Percentiles rank a stretch among this genome's conserved stretches.
Evolutionary conservation across 1,284 basidiomycete genomes (phyloP).

Genomic region (Xerocomus minutiporus): DNA sequence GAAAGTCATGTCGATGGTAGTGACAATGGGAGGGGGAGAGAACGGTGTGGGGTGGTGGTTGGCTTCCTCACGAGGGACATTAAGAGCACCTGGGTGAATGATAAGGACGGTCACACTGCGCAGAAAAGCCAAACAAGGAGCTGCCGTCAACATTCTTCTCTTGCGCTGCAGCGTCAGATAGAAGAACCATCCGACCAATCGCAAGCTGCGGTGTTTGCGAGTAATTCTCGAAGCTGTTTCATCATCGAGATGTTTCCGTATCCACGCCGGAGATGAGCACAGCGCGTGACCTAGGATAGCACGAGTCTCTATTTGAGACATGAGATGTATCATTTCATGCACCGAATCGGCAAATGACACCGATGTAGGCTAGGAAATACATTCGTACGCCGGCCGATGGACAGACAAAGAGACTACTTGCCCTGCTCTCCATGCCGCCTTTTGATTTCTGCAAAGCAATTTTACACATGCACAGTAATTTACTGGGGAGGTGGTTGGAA

Average conservation of each 20-base stretch:
- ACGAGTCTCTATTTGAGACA: conserved; percentile 16
- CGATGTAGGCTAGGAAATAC: conserved; percentile 25
- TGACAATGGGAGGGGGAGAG: conserved; percentile 10
- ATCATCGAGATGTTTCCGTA: conserved; percentile 25
- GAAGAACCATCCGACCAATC: conserved; percentile 28
- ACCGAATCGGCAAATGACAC: conserved; percentile 21
- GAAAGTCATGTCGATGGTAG: conserved; percentile 22
- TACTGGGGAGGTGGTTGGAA: conserved; percentile 41
- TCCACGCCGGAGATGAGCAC: conserved; percentile 29
- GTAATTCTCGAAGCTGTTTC: conserved; percentile 31
- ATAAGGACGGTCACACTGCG: conserved; percentile 29
- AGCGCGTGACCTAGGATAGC: conserved; percentile 11
- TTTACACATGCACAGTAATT: conserved; percentile 9
- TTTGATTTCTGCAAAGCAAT: conserved; percentile 7
- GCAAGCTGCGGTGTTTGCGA: conserved; percentile 24
- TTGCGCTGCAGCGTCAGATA: conserved; percentile 27
- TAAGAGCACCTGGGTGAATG: conserved; percentile 25
- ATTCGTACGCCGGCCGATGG: conserved; percentile 8
- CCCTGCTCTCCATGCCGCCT: conserved; percentile 22
- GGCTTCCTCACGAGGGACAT: conserved; percentile 20
- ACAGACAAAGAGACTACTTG: conserved; percentile 24
- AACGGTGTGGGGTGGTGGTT: conserved; percentile 5
- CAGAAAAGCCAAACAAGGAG: conserved; percentile 24
- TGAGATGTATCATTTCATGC: conserved; percentile 20
- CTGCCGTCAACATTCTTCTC: conserved; percentile 26